phyloP scores from a whole-genome alignment of 208 protist species.

The Wallacemonas sp. region DNA sequence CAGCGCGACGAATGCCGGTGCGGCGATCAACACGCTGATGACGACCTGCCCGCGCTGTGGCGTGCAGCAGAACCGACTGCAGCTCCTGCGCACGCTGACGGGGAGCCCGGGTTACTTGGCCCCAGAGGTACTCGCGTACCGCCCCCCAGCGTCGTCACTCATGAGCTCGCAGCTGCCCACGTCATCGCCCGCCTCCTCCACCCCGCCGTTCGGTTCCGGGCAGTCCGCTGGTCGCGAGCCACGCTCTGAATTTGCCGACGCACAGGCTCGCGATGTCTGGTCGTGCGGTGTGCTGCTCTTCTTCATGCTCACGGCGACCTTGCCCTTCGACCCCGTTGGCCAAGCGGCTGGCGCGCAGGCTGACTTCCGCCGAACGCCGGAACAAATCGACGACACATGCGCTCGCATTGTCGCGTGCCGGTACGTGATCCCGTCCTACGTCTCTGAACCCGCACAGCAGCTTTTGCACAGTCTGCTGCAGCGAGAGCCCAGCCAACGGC shows the following conservation, averaged over 20 bases:
- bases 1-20: background rate
- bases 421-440: slow-evolving; percentile 50
- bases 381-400: slow-evolving; percentile 50
- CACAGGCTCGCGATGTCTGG: slow-evolving; percentile 94
- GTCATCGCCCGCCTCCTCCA: background rate
- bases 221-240: background rate
- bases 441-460: slow-evolving; percentile 36
- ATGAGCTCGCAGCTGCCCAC: slow-evolving; percentile 21
- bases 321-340: slow-evolving; percentile 73
- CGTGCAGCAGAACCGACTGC: slow-evolving; percentile 35
- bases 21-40: slow-evolving; percentile 28
- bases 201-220: no score
- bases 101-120: slow-evolving; percentile 78
- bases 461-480: slow-evolving; percentile 45
- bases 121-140: slow-evolving; percentile 76
- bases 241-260: slow-evolving; percentile 53
- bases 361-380: slow-evolving; percentile 18
- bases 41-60: slow-evolving; percentile 47
- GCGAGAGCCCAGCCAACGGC: slow-evolving; percentile 38
- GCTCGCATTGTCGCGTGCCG: slow-evolving; percentile 51
- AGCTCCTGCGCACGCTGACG: slow-evolving; percentile 53
- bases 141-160: slow-evolving; percentile 24
- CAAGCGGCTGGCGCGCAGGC: slow-evolving; percentile 19
- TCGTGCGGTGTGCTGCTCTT: slow-evolving; percentile 91
- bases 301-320: slow-evolving; percentile 81